Evolutionary conservation across 2,329 filamentous ascomycete genomes (phyloP).

Genomic region (Fusarium pseudonygamai): DNA sequence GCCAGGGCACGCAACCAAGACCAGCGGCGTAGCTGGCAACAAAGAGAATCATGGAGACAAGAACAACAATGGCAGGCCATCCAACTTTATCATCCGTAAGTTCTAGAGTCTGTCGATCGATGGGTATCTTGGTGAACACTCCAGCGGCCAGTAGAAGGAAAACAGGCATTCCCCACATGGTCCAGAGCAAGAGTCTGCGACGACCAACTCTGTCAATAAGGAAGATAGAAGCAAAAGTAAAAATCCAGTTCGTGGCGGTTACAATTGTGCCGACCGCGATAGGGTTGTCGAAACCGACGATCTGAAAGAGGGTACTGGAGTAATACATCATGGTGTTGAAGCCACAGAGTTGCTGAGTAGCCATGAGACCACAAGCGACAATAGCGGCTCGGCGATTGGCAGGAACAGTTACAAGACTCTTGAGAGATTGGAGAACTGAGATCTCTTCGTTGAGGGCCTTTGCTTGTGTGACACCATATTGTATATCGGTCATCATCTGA

Average conservation of each 20-base stretch:
- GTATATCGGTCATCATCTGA: slow-evolving; percentile 35
- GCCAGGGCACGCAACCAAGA: slow-evolving; percentile 58
- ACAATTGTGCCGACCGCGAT: slow-evolving; percentile 56
- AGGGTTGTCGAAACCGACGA: slow-evolving; percentile 60
- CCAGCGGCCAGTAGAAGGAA: slow-evolving; percentile 47
- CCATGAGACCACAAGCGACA: neutral
- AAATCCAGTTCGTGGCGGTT: slow-evolving; percentile 57
- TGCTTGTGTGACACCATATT: neutral
- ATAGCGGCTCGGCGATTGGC: neutral
- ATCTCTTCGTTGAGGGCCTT: neutral
- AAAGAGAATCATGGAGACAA: slow-evolving; percentile 45
- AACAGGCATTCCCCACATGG: slow-evolving; percentile 44
- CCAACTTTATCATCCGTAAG: neutral
- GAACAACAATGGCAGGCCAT: slow-evolving; percentile 53
- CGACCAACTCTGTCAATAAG: slow-evolving; percentile 56
- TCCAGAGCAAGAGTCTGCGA: slow-evolving; percentile 51
- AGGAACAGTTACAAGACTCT: neutral
- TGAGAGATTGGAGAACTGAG: neutral
- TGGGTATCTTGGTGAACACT: neutral
- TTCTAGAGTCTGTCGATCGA: neutral
- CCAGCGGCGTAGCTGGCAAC: slow-evolving; percentile 52
- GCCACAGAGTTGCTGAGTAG: slow-evolving; percentile 54
- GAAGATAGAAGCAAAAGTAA: slow-evolving; percentile 57
- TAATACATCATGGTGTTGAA: slow-evolving; percentile 64
- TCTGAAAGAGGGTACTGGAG: slow-evolving; percentile 56